Evolutionary conservation across 495 filamentous ascomycete genomes (phyloP), one percentile per base, ranked within the genome.

Genomic region (Tuber melanosporum): DNA sequence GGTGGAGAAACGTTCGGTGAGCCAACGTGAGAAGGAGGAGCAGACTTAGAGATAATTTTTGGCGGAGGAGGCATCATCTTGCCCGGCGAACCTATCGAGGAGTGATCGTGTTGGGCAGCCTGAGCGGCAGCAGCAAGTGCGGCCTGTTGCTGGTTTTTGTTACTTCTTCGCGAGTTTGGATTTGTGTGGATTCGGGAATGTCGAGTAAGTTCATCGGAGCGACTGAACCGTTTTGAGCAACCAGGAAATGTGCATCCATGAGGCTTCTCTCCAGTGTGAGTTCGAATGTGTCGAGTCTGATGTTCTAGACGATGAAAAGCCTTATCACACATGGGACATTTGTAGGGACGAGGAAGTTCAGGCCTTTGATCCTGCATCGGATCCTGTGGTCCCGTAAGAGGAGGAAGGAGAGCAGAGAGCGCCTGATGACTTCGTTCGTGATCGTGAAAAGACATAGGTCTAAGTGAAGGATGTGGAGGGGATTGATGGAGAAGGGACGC

Each of bases 141-240:
- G 0, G 89, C 87, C 66, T 88, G 82, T 72, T 90, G 89, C 78
- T 92, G 91, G 17, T 92, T 89, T 87, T 97, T 97, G 87, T 97
- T 97, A 72, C 93, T 94, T 82, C 95, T 87, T 84, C 95, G 89
- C 77, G 94, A 97, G 88, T 98, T 98, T 71, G 96, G 95, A 86
- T 99, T 99, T 88, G 91, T 97, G 89, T 99, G 95, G 87, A 99
- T 99, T 84, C 95, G 89, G 84, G 95, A 98, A 86, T 99, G 95
- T 71, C 95, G 90, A 66, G 95, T 99, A 75, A 99, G 88, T 86
- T 99, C 95, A 82, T 99, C 95, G 32, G 96, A 98, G 41, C 95
- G 90, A 81, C 93, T 96, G 89, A 99, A 99, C 76, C 94, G 92
- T 86, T 99, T 99, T 72, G 93, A 95, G 89, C 95, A 99, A 73